A percentile compares a stretch with the other conserved stretches of the same genome.
phyloP scores from a whole-genome alignment of 768 basidiomycete genomes.

The Mycena haematopus region DNA sequence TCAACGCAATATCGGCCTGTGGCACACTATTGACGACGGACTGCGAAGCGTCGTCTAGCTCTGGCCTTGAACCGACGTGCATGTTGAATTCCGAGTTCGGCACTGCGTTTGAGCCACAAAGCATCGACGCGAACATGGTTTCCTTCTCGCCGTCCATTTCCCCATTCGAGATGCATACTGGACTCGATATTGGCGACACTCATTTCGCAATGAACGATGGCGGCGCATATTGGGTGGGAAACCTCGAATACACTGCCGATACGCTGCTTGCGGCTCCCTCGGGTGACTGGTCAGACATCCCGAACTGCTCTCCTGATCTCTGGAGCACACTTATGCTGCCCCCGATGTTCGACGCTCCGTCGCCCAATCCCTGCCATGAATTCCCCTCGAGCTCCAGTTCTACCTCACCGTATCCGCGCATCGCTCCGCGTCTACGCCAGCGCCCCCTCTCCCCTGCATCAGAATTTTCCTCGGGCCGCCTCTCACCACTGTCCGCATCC shows the following conservation, averaged over 20 bases:
- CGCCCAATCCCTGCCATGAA: neutral
- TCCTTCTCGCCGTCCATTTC: constrained; percentile 4
- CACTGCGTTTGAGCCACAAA: neutral
- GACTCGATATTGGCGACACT: neutral
- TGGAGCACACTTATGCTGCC: neutral
- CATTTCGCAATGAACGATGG: neutral
- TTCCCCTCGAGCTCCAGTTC: neutral
- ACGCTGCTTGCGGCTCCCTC: neutral
- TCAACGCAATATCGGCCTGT: neutral
- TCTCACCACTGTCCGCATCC: constrained; percentile 4
- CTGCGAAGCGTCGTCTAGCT: neutral
- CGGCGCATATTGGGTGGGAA: neutral
- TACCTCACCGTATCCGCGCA: neutral
- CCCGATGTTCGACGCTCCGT: neutral
- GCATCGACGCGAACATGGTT: neutral
- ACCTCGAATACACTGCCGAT: neutral
- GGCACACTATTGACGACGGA: neutral
- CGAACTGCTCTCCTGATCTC: neutral
- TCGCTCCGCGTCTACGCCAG: neutral
- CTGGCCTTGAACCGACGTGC: neutral
- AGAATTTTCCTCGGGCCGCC: neutral
- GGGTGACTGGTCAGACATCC: neutral
- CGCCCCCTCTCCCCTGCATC: neutral
- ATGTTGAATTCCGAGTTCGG: neutral
- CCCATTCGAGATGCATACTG: neutral